Evolutionary conservation across 331 rosid genomes (phyloP).

Genomic region (Saraca asoca): DNA sequence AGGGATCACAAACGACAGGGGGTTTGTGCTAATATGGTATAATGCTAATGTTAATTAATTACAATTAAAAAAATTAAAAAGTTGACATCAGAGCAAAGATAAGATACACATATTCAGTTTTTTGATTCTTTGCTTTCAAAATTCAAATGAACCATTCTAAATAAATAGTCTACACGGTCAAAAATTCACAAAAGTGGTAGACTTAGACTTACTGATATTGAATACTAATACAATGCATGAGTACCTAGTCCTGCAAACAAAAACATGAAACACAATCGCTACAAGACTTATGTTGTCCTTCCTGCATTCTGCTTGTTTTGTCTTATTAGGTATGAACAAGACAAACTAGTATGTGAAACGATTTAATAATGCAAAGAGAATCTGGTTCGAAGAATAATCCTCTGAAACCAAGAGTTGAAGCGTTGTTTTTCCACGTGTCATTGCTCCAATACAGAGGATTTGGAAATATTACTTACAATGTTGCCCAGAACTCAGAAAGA

Average conservation of each 20-base stretch:
- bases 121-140: background rate
- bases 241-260: background rate
- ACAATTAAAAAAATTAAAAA: too few species aligned
- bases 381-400: conserved; percentile 25
- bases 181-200: background rate
- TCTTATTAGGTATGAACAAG: conserved; percentile 30
- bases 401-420: conserved; percentile 36
- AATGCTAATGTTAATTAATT: too few species aligned
- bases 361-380: conserved; percentile 34
- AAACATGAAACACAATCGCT: background rate
- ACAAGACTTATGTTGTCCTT: conserved; percentile 1
- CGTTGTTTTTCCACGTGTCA: conserved; percentile 45
- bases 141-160: conserved; percentile 25
- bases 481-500: too few species aligned
- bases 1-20: too few species aligned
- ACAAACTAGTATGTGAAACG: conserved; percentile 23
- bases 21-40: too few species aligned
- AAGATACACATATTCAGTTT: conserved; percentile 23
- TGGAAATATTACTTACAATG: background rate
- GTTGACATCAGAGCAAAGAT: too few species aligned
- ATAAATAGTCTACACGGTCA: background rate
- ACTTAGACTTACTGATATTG: background rate
- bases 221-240: conserved; percentile 17
- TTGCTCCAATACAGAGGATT: conserved; percentile 24
- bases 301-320: conserved; percentile 19